Percentiles rank a stretch among this genome's conserved stretches.
phyloP scores from a whole-genome alignment of 108 stramenopile genomes.

The Cyclostephanos invisitatus region DNA sequence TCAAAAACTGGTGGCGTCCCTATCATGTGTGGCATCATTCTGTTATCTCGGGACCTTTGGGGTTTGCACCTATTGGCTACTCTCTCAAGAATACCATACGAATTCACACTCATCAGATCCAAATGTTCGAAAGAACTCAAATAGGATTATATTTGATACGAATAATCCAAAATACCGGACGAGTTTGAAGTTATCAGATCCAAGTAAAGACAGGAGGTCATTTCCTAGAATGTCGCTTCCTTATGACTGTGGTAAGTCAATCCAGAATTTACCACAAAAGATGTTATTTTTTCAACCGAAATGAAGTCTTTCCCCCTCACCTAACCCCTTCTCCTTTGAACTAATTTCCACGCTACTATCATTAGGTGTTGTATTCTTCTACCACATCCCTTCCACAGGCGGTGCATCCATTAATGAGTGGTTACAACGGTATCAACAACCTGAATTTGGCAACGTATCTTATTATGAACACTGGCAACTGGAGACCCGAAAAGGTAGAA shows the following conservation, averaged over 20 bases:
- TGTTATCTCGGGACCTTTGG: background rate
- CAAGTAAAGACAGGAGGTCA: background rate
- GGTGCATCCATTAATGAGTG: constrained; percentile 27
- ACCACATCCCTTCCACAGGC: constrained; percentile 20
- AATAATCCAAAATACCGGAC: background rate
- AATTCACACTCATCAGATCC: background rate
- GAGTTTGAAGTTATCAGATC: no score
- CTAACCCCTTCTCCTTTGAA: background rate
- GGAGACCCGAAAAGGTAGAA: background rate
- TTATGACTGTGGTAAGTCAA: constrained; percentile 13
- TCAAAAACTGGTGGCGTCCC: background rate
- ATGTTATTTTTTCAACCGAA: background rate
- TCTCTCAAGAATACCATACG: background rate
- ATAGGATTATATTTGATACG: background rate
- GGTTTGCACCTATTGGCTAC: background rate
- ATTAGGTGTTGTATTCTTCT: constrained; percentile 32
- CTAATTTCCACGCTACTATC: background rate
- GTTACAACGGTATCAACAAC: constrained; percentile 9
- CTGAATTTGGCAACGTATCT: constrained; percentile 6
- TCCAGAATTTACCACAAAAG: background rate
- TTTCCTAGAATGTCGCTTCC: background rate
- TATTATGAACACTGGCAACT: constrained; percentile 15
- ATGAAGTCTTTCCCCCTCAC: background rate
- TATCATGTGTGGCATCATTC: background rate
- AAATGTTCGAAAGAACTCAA: background rate